phyloP scores from a whole-genome alignment of 2,329 filamentous ascomycete genomes.

The Ophiocordyceps robertsii region DNA sequence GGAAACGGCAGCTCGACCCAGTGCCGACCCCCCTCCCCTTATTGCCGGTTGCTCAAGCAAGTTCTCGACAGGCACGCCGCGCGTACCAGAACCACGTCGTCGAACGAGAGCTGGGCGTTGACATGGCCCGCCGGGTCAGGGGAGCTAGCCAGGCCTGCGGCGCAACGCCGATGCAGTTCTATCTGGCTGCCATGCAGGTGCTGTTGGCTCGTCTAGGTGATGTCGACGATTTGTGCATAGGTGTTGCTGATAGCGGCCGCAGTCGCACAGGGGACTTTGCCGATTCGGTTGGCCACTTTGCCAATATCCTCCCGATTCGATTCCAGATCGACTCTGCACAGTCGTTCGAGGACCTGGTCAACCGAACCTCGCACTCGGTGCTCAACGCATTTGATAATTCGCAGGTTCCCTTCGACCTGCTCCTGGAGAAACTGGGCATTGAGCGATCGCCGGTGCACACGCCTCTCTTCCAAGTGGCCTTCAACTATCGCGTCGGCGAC shows the following conservation, averaged over 20 bases:
- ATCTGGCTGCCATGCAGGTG: conserved; percentile 25
- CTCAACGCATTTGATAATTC: conserved; percentile 21
- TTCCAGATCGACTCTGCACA: conserved; percentile 12
- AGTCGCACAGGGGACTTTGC: conserved; percentile 5
- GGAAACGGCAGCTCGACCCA: not conserved
- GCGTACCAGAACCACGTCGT: conserved; percentile 2
- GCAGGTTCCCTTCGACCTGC: conserved; percentile 28
- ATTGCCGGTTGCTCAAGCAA: not conserved
- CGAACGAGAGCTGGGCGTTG: not conserved
- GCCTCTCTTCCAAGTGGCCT: conserved; percentile 32
- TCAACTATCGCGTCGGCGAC: conserved; percentile 28
- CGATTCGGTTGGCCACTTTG: conserved; percentile 24
- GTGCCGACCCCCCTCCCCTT: not conserved
- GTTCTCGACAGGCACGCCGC: not conserved
- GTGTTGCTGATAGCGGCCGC: conserved; percentile 24
- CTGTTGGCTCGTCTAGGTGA: conserved; percentile 11
- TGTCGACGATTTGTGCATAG: conserved; percentile 28
- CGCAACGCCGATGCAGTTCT: conserved; percentile 29
- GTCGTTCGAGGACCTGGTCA: conserved; percentile 10
- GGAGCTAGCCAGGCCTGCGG: conserved; percentile 6
- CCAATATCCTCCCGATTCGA: conserved; percentile 29
- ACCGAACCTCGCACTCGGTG: conserved; percentile 11
- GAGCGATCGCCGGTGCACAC: conserved; percentile 20
- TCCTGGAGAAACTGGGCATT: conserved; percentile 27
- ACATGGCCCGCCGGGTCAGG: conserved; percentile 3